Conservation (phyloP, 805 yeast genomes). For the Zygoascus tannicola region DNA sequence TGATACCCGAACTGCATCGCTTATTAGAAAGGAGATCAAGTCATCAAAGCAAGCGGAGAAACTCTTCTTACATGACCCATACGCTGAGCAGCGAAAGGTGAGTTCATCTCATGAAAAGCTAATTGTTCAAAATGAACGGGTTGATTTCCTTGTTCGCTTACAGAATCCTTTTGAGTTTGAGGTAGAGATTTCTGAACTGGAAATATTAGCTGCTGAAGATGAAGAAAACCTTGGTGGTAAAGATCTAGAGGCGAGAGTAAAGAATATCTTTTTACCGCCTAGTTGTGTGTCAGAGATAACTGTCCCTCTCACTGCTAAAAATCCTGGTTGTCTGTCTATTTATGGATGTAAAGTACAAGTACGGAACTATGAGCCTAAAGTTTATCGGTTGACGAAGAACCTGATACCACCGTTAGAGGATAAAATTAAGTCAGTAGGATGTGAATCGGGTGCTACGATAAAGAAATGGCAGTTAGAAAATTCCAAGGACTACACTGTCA, state of each 20-base stretch:
- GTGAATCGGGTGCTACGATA: slow-evolving; percentile 5
- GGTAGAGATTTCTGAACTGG: slow-evolving; percentile 40
- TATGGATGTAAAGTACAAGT: slow-evolving; percentile 44
- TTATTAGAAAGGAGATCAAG: not conserved
- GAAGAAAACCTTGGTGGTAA: slow-evolving; percentile 2
- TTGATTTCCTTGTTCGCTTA: slow-evolving; percentile 45
- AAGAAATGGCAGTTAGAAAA: not conserved
- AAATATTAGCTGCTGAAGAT: slow-evolving; percentile 19
- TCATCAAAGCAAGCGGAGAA: slow-evolving; percentile 18
- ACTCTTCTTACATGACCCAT: slow-evolving; percentile 54
- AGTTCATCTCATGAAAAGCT: slow-evolving; percentile 21
- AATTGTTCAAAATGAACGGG: slow-evolving; percentile 54
- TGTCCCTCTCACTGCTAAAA: slow-evolving; percentile 27
- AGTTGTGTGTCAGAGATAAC: slow-evolving; percentile 18
- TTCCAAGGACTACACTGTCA: slow-evolving; percentile 16
- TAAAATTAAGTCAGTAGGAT: slow-evolving; percentile 25
- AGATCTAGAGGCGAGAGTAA: slow-evolving; percentile 15
- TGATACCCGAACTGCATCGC: slow-evolving; percentile 6
- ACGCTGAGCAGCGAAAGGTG: slow-evolving; percentile 15
- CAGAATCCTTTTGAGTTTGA: slow-evolving; percentile 80
- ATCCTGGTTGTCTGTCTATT: slow-evolving; percentile 41
- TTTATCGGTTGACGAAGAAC: slow-evolving; percentile 22
- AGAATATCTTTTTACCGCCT: slow-evolving; percentile 24
- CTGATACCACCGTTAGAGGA: slow-evolving; percentile 10
- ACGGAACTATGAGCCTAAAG: slow-evolving; percentile 40